Evolutionary conservation across 2,329 filamentous ascomycete species (phyloP), one percentile per base, ranked within the genome.

Genomic region (Phyllosticta citribraziliensis): DNA sequence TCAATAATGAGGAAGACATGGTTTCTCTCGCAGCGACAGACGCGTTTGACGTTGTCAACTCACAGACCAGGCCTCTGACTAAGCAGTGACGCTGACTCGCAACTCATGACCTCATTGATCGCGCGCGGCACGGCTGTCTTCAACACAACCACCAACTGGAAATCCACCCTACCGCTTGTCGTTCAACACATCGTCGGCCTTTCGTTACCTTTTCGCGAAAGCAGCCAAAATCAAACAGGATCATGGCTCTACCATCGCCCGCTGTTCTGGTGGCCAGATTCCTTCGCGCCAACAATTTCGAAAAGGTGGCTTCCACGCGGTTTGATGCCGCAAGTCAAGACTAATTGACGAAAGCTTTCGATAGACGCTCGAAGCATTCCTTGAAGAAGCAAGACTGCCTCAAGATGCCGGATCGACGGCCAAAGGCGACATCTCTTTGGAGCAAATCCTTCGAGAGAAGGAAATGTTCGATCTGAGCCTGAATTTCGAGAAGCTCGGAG

Each of bases 401-500:
- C 64, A 73, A 19, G 78, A 83, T 70, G 78, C 75, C 55, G 84
- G 80, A 0, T 53, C 65, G 9, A 68, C 70, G 3, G 69, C 72
- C 11, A 74, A 73, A 56, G 73, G 74, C 30, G 74, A 78, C 58
- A 73, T 84, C 69, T 84, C 83, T 2, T 78, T 86, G 58, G 83
- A 86, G 66, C 74, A 78, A 53, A 74, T 86, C n/a, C 73, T 86
- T 8, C 77, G 84, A 56, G 83, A 86, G 70, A 86, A 86, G 72
- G 79, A 76, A 66, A 74, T 73, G 0, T 86, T 82, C 65, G 84
- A 86, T 66, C 68, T 82, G 12, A 82, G 75, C 60, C 68, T 80
- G 25, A 75, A 73, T 2, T 84, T 84, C 63, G 83, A 86, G 67
- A 83, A 81, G 67, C 69, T 81, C 55, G 79, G 77, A 5, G 63